Evolutionary conservation across 73 alveolate genomes (phyloP).

Genomic region (Paramecium sonneborni): DNA sequence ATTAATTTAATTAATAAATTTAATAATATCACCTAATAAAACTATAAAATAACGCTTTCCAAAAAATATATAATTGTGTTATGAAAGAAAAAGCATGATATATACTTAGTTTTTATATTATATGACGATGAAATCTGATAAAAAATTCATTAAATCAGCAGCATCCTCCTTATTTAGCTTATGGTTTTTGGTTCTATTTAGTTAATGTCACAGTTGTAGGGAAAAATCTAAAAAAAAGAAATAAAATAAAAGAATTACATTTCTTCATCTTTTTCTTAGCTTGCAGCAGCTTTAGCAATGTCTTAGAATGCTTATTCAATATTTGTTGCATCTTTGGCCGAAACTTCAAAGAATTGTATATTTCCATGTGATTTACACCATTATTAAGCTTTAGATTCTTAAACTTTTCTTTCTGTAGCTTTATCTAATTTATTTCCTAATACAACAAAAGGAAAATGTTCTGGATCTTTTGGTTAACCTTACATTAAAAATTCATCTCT

Average conservation of each 20-base stretch:
- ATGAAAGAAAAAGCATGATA: neutral
- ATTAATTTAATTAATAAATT: too few species aligned
- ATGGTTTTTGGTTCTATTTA: neutral
- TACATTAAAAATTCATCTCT: slow-evolving; percentile 89
- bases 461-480: slow-evolving; percentile 92
- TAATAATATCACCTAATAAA: too few species aligned
- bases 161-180: slow-evolving; percentile 48
- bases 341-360: slow-evolving; percentile 84
- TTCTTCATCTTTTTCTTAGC: slow-evolving; percentile 69
- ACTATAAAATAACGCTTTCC: neutral
- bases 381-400: slow-evolving; percentile 79
- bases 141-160: neutral
- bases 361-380: slow-evolving; percentile 93
- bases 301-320: slow-evolving; percentile 88
- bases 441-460: slow-evolving; percentile 96
- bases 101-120: neutral
- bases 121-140: neutral
- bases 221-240: neutral
- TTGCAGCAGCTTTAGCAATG: slow-evolving; percentile 83
- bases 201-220: slow-evolving; percentile 53
- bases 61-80: neutral
- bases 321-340: slow-evolving; percentile 87
- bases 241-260: neutral
- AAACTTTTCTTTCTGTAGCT: slow-evolving; percentile 78
- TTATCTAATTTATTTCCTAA: slow-evolving; percentile 93